phyloP scores from a whole-genome alignment of 306 rosid genomes.

The Vigna mungo region DNA sequence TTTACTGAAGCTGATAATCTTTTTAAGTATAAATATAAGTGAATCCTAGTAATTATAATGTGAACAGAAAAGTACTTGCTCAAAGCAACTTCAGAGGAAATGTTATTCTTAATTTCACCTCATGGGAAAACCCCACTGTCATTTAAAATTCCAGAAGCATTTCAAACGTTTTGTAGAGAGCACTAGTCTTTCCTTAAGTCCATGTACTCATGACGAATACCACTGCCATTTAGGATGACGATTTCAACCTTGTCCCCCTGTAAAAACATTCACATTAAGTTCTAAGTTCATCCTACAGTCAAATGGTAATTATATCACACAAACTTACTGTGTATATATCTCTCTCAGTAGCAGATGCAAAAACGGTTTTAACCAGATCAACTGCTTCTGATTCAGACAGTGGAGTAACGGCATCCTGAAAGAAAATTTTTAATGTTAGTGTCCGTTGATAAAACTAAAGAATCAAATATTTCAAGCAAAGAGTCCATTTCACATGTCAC shows the following conservation, averaged over 20 bases:
- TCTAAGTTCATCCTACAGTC: neutral
- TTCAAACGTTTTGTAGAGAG: constrained; percentile 41
- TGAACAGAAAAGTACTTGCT: constrained; percentile 7
- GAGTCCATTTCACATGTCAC: constrained; percentile 48
- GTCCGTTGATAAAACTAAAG: neutral
- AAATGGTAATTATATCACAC: constrained; percentile 10
- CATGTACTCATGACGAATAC: constrained; percentile 68
- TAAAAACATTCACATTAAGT: constrained; percentile 36
- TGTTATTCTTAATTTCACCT: constrained; percentile 35
- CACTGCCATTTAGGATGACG: constrained; percentile 69
- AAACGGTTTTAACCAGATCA: constrained; percentile 86
- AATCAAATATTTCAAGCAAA: constrained; percentile 35
- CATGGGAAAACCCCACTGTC: constrained; percentile 16
- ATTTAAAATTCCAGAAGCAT: constrained; percentile 22
- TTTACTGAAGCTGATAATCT: constrained; percentile 12
- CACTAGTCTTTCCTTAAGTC: constrained; percentile 81
- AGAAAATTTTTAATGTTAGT: constrained; percentile 18
- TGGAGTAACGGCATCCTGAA: constrained; percentile 93
- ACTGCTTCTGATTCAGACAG: constrained; percentile 87
- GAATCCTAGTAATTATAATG: constrained; percentile 1
- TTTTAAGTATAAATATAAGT: neutral
- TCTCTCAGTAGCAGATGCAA: constrained; percentile 95
- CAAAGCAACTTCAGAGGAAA: constrained; percentile 39
- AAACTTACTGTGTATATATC: constrained; percentile 92
- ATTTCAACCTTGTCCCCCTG: constrained; percentile 92